These are phyloP conservation scores for Populus hybrid DNA, from an alignment of 441 rosid species.

Conservation along the genomic window DNA sequence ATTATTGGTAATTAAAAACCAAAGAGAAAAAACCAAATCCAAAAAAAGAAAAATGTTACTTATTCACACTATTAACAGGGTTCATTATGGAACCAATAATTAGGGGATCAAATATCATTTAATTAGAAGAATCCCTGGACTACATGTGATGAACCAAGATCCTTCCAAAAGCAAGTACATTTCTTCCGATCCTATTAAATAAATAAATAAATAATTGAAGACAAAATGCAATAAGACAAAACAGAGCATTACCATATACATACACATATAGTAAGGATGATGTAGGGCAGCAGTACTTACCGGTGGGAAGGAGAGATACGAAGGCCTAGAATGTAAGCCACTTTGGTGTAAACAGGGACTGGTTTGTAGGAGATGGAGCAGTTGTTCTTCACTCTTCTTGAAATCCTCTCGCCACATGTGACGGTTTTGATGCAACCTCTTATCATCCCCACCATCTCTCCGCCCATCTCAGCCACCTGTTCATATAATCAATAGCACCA, in stretches of 20 bases:
- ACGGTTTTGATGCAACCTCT: slow-evolving; percentile 94
- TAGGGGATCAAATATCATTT: background rate
- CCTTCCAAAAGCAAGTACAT: background rate
- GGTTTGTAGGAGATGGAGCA: slow-evolving; percentile 7
- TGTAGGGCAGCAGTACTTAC: slow-evolving; percentile 22
- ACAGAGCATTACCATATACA: background rate
- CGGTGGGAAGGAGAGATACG: slow-evolving; percentile 88
- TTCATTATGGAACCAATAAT: background rate
- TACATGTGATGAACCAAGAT: background rate
- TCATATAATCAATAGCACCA: background rate
- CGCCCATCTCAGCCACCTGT: slow-evolving; percentile 86
- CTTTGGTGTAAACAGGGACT: slow-evolving; percentile 73
- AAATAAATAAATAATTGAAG: too few relatives aligned
- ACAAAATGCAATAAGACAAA: background rate
- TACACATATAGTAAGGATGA: background rate
- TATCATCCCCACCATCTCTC: slow-evolving; percentile 83
- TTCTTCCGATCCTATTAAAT: background rate
- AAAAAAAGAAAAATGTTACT: background rate
- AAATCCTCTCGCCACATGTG: slow-evolving; percentile 67
- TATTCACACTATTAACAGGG: background rate
- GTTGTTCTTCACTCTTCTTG: slow-evolving; percentile 35
- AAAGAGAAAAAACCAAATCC: too few relatives aligned
- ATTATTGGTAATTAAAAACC: background rate
- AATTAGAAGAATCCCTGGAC: background rate
- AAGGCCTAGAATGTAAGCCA: slow-evolving; percentile 89